Evolutionary conservation across 176 grass and related monocot genomes (phyloP), one percentile per base, ranked within the genome.

Genomic region (Miscanthus lutarioriparius): DNA sequence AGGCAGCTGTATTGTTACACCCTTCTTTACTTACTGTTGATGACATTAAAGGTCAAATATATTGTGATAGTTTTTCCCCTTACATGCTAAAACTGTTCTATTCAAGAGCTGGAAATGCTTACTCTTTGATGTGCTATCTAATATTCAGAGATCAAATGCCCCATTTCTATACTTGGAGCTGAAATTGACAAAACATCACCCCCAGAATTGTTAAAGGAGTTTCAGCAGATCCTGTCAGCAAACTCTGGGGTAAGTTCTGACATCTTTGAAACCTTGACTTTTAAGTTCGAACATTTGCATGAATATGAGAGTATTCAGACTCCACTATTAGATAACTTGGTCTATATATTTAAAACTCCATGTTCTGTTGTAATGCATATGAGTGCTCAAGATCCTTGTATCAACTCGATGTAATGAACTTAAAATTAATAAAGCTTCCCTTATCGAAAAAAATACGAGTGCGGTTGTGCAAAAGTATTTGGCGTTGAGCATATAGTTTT

Each of bases 81-180:
- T 35, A 73, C 13, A 59, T 0, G 49, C 28, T 51, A 23, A 67
- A 58, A 30, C 40, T 80, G 1, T 71, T 65, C 36, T 74, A 30
- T 70, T 3, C 1, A 51, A 68, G 47, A 5, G 27, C 30, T n/a
- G 67, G 3, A 8, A 73, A 74, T 16, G 28, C 53, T 84, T 74
- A 37, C 27, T 7, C 48, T 83, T 49, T 23, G 9, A 63, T 30
- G 80, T 30, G 2, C n/a, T 80, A 33, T 39, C 9, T 35, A 49
- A 77, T 68, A 62, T 23, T 45, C 79, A 91, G 92, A 87, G 84
- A 72, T 91, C 13, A 91, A 85, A 84, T 91, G 89, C 40, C 89
- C 89, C 8, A 85, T 91, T 0, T 77, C 89, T 81, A 82, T 94
- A 82, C 92, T 94, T 82, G 92, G 89, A 82, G 92, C 92, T 80